Evolutionary conservation across 192 early-diverging fungal genomes (phyloP).

Genomic region (Chytriomyces hyalinus): DNA sequence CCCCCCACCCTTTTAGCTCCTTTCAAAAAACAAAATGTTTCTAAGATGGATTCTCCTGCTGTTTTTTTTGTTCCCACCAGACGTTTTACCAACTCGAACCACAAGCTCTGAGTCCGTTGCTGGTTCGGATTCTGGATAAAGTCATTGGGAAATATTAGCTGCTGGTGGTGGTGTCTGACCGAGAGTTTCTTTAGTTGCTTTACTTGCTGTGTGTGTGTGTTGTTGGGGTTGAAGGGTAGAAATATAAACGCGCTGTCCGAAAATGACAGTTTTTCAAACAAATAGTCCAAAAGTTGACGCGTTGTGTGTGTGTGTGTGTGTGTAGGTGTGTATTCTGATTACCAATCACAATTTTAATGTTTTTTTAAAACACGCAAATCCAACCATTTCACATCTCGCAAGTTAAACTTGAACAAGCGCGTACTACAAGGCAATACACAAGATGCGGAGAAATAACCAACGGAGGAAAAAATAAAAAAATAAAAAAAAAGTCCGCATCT

Average conservation of each 20-base stretch:
- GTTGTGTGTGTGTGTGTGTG: background rate
- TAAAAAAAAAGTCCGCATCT: background rate
- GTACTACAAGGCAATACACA: background rate
- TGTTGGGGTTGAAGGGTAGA: background rate
- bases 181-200: background rate
- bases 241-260: background rate
- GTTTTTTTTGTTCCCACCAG: background rate
- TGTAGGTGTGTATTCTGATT: too few relatives aligned
- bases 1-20: slow-evolving; percentile 1
- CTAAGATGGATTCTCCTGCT: background rate
- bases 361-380: too few relatives aligned
- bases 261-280: background rate
- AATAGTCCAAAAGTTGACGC: background rate
- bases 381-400: too few relatives aligned
- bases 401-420: background rate
- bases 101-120: slow-evolving; percentile 40
- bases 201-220: background rate
- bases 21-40: too few relatives aligned
- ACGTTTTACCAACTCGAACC: slow-evolving; percentile 54
- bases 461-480: background rate
- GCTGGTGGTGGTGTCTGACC: background rate
- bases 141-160: slow-evolving; percentile 47
- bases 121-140: slow-evolving; percentile 54
- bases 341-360: too few relatives aligned
- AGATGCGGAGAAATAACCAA: background rate